These are phyloP conservation scores for Meyerozyma carpophila DNA, from an alignment of 1,139 yeast species.

Conservation along the genomic window DNA sequence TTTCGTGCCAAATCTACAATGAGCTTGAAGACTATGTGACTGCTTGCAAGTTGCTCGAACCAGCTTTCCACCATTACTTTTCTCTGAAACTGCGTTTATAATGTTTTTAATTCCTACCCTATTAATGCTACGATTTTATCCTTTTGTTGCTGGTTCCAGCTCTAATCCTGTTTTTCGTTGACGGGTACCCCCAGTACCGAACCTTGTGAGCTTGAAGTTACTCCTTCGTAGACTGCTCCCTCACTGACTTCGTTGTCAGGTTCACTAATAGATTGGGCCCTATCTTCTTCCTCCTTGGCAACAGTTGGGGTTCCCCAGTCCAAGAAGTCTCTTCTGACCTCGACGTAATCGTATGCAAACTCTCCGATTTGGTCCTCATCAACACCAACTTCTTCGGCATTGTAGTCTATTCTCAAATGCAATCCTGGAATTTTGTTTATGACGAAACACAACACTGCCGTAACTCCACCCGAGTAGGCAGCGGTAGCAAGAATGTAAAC, in stretches of 20 bases:
- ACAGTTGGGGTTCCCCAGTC: slow-evolving; percentile 39
- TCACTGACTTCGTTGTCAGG: not conserved
- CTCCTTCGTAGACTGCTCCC: not conserved
- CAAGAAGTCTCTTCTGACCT: slow-evolving; percentile 88
- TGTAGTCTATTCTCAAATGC: slow-evolving; percentile 72
- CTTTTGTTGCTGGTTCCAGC: no score
- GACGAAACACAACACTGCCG: slow-evolving; percentile 69
- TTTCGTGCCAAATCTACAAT: slow-evolving; percentile 11
- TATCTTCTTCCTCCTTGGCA: not conserved
- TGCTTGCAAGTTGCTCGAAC: slow-evolving; percentile 6
- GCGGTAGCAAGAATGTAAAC: slow-evolving; percentile 73
- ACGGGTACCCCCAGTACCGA: not conserved
- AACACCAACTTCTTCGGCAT: slow-evolving; percentile 82
- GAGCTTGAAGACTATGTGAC: slow-evolving; percentile 10
- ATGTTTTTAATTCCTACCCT: not conserved
- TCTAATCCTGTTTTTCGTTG: not conserved
- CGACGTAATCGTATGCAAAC: slow-evolving; percentile 96
- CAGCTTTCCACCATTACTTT: slow-evolving; percentile 1
- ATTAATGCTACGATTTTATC: not conserved
- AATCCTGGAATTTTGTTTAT: slow-evolving; percentile 80
- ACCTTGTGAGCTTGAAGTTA: not conserved
- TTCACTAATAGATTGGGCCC: not conserved
- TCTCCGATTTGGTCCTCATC: slow-evolving; percentile 98
- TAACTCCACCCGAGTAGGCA: slow-evolving; percentile 75
- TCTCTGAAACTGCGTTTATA: not conserved